Evolutionary conservation across 768 basidiomycete species (phyloP).

Genomic region (Suillus tomentosus): DNA sequence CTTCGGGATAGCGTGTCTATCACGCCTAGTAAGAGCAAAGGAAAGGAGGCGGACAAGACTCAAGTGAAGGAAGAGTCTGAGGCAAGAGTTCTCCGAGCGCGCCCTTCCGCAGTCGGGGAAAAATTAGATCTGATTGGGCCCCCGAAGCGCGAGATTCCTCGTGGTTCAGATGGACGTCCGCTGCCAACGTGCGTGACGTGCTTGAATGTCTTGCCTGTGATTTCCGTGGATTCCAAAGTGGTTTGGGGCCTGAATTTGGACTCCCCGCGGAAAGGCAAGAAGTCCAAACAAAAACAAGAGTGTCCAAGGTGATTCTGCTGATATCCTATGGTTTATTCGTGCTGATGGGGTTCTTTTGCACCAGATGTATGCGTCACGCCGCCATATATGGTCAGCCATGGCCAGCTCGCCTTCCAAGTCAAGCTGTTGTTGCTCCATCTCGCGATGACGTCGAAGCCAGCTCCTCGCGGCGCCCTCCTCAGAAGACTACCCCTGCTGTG

Average conservation of each 20-base stretch:
- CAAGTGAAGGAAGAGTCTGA: slow-evolving; percentile 53
- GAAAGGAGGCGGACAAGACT: slow-evolving; percentile 43
- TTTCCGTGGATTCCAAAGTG: slow-evolving; percentile 71
- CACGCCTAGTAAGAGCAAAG: slow-evolving; percentile 34
- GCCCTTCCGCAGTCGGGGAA: slow-evolving; percentile 41
- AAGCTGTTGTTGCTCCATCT: slow-evolving; percentile 43
- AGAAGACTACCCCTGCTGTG: slow-evolving; percentile 49
- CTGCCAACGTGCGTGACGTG: slow-evolving; percentile 76
- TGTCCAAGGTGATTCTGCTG: slow-evolving; percentile 64
- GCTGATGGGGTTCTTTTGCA: slow-evolving; percentile 17
- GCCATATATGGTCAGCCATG: slow-evolving; percentile 75
- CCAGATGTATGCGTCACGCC: slow-evolving; percentile 76
- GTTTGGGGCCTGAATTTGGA: slow-evolving; percentile 71
- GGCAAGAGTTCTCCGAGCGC: slow-evolving; percentile 50
- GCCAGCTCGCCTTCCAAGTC: slow-evolving; percentile 60
- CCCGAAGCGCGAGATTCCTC: slow-evolving; percentile 45
- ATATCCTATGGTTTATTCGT: slow-evolving; percentile 25
- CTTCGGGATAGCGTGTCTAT: slow-evolving; percentile 34
- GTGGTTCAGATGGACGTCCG: slow-evolving; percentile 65
- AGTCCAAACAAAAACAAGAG: slow-evolving; percentile 64
- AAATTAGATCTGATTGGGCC: slow-evolving; percentile 40
- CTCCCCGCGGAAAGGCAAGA: slow-evolving; percentile 46
- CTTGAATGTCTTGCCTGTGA: slow-evolving; percentile 70
- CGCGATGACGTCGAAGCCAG: slow-evolving; percentile 44
- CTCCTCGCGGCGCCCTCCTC: slow-evolving; percentile 49